Evolutionary conservation across 371 early-diverging fungal species (phyloP).

Genomic region (Lichtheimia corymbifera): DNA sequence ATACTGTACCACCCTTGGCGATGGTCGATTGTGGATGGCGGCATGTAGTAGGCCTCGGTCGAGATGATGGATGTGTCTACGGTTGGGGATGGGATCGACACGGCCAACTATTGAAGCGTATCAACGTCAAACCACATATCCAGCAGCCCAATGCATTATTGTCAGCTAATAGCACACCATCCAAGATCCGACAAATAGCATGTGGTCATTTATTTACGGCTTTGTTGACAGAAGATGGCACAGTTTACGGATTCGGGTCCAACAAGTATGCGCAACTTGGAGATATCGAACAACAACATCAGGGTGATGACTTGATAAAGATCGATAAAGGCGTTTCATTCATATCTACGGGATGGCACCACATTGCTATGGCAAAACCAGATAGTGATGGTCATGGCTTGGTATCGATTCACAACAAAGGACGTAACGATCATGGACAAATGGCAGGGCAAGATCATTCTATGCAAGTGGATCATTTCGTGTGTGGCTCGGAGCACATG

Average conservation of each 20-base stretch:
- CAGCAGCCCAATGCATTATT: constrained; percentile 15
- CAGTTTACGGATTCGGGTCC: constrained; percentile 59
- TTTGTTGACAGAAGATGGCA: constrained; percentile 41
- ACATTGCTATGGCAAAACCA: constrained; percentile 44
- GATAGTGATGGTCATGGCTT: constrained; percentile 6
- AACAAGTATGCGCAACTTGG: constrained; percentile 64
- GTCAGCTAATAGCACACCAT: neutral
- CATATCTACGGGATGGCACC: constrained; percentile 77
- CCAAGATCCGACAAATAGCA: constrained; percentile 29
- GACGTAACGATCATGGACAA: constrained; percentile 75
- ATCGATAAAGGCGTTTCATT: neutral
- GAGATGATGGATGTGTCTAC: constrained; percentile 33
- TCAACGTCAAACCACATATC: constrained; percentile 29
- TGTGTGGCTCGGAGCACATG: constrained; percentile 82
- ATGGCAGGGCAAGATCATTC: constrained; percentile 28
- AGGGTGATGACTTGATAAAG: neutral
- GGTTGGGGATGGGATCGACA: constrained; percentile 68
- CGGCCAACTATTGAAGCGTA: constrained; percentile 44
- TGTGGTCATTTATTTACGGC: constrained; percentile 62
- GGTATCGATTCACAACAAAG: constrained; percentile 22
- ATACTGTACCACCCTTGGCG: constrained; percentile 23
- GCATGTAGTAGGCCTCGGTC: constrained; percentile 51
- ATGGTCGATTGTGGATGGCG: constrained; percentile 67
- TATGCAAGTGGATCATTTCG: constrained; percentile 36
- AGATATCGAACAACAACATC: constrained; percentile 16